phyloP scores from a whole-genome alignment of 2,329 filamentous ascomycete species.

The Diaporthe citri region DNA sequence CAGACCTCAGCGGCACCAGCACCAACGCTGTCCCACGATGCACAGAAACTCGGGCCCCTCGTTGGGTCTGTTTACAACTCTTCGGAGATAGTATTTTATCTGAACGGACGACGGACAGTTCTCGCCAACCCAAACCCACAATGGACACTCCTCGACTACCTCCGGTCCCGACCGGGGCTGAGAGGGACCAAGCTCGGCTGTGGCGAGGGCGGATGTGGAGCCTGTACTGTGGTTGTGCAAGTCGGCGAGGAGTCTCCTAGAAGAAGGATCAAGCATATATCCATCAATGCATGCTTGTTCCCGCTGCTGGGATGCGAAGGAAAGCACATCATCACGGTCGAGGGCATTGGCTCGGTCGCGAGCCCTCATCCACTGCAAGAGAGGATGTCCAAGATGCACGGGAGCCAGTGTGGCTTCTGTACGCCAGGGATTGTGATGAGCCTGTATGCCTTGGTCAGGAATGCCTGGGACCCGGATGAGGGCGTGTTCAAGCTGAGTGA shows the following conservation, averaged over 20 bases:
- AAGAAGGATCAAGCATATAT: conserved; percentile 92
- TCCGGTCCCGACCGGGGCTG: conserved; percentile 18
- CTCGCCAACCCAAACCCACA: conserved; percentile 24
- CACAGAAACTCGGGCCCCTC: conserved; percentile 1
- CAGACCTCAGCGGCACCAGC: not conserved
- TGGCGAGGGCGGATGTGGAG: conserved; percentile 95
- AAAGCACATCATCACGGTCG: conserved; percentile 97
- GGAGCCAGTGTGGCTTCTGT: conserved; percentile 94
- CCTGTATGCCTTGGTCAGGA: conserved; percentile 90
- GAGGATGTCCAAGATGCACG: conserved; percentile 89
- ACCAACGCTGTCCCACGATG: not conserved
- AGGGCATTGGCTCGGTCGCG: conserved; percentile 91
- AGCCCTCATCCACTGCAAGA: conserved; percentile 91
- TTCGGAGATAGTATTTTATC: not conserved
- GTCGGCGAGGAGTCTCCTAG: conserved; percentile 81
- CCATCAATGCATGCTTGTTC: conserved; percentile 94
- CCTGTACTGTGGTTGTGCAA: conserved; percentile 96
- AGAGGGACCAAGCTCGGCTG: conserved; percentile 68
- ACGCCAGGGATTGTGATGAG: conserved; percentile 99
- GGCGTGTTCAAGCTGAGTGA: conserved; percentile 14
- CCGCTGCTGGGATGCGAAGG: conserved; percentile 93
- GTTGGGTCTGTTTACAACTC: conserved; percentile 1
- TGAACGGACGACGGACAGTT: conserved; percentile 24
- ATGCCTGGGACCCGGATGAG: conserved; percentile 74
- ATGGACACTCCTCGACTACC: conserved; percentile 31